Base-by-base conservation (phyloP, 495 filamentous ascomycete genomes). In the Tuber brumale region DNA sequence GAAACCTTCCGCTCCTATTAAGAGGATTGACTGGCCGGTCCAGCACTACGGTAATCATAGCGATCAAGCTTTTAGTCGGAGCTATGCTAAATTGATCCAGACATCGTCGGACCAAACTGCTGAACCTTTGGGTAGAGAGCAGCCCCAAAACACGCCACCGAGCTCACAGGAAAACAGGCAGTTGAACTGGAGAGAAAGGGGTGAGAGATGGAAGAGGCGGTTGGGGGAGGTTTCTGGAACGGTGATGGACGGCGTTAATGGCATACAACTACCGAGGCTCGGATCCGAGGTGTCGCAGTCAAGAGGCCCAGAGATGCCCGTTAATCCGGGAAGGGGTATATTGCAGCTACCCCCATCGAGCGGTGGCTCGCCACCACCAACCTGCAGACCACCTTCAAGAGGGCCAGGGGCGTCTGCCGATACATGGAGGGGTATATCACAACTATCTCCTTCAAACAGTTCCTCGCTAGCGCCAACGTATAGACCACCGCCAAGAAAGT, bases 401-500 rank as follows among this genome's bases (percentile, higher is more conserved):
- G 57, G 18, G 14, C 57, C 27, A 19, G 57, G 35, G 57, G 12
- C 5, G 27, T 66, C 57, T 66, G 31, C 57, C 3, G 19, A 61
- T 61, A 31, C 51, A 61, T 61, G 51, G 51, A 27, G 51, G 23
- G 51, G 51, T n/a, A 57, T 57, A 57, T 57, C 51, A 18, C 51
- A 57, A 14, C 27, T 57, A 14, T 61, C 51, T 5, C 51, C 51
- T 61, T 61, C 51, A 61, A 16, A 27, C 12, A 66, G 27, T 66
- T 66, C 57, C 57, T 66, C 57, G 57, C 16, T 27, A 66, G 14
- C 6, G 57, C 57, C 4, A 35, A 8, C 27, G 1, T 31, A 66
- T 66, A 35, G 31, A 66, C 57, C 57, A 66, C 57, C 27, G 57
- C 57, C 57, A 66, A 66, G 57, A 66, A 66, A 35, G 57, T 27